Evolutionary conservation across 495 filamentous ascomycete genomes (phyloP).

Genomic region (Tuber calosporum): DNA sequence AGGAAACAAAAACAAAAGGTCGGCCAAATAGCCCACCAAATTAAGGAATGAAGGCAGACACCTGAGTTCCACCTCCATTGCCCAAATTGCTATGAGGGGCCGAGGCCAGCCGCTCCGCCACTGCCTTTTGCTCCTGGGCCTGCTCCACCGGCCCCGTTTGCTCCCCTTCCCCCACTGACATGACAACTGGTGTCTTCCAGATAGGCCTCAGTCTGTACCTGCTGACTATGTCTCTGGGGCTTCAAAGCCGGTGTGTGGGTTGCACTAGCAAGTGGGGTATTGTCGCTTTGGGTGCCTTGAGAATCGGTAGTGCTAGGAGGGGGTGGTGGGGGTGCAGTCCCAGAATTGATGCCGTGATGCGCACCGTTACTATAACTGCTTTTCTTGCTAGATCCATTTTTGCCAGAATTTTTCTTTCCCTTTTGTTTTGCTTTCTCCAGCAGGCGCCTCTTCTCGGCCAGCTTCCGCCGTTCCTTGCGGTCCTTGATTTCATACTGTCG

Average conservation of each 20-base stretch:
- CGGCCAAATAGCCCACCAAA: constrained; percentile 18
- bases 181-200: constrained; percentile 34
- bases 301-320: constrained; percentile 40
- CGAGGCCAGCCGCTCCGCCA: constrained; percentile 9
- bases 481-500: constrained; percentile 93
- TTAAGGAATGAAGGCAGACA: constrained; percentile 6
- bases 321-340: constrained; percentile 30
- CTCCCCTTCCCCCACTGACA: constrained; percentile 36
- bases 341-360: constrained; percentile 19
- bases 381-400: constrained; percentile 57
- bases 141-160: constrained; percentile 22
- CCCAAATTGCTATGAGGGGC: constrained; percentile 19
- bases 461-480: constrained; percentile 67
- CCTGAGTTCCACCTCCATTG: constrained; percentile 6
- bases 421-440: constrained; percentile 95
- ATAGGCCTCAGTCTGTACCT: constrained; percentile 40
- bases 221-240: constrained; percentile 38
- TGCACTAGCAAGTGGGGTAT: constrained; percentile 39
- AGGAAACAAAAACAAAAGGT: constrained; percentile 23
- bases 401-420: constrained; percentile 61
- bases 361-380: constrained; percentile 11
- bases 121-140: constrained; percentile 12
- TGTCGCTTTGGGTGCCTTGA: constrained; percentile 40
- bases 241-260: constrained; percentile 32
- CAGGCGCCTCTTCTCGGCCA: constrained; percentile 74